These are phyloP conservation scores for Malus sieversii DNA, from an alignment of 306 rosid genomes.

Conservation along the genomic window DNA sequence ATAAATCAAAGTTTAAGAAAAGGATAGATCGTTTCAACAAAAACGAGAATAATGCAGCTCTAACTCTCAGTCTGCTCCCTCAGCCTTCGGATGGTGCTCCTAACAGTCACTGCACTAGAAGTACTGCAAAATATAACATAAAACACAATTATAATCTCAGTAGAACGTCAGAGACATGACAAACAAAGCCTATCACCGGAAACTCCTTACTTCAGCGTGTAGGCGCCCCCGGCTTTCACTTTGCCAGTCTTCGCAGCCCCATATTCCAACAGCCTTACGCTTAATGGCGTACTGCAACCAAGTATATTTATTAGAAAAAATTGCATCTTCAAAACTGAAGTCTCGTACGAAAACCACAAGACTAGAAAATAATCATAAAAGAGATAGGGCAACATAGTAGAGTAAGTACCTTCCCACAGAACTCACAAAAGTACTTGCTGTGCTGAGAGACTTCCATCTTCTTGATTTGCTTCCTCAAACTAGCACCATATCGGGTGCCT, in stretches of 20 bases:
- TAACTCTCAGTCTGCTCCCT: conserved; percentile 80
- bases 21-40: background rate
- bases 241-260: conserved; percentile 91
- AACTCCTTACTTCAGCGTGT: conserved; percentile 58
- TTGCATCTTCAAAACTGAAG: background rate
- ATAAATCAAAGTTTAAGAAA: background rate
- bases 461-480: conserved; percentile 83
- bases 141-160: background rate
- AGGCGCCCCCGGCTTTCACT: conserved; percentile 83
- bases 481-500: conserved; percentile 90
- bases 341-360: background rate
- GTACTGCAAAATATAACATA: conserved; percentile 37
- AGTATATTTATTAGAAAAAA: background rate
- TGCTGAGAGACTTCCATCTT: conserved; percentile 89
- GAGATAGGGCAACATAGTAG: background rate
- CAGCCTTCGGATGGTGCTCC: conserved; percentile 75
- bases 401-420: conserved; percentile 65
- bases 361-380: background rate
- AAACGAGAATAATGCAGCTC: background rate
- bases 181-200: background rate
- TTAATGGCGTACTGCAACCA: conserved; percentile 57
- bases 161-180: background rate
- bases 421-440: conserved; percentile 69
- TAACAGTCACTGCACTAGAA: conserved; percentile 65
- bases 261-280: conserved; percentile 75